Base-by-base conservation (phyloP, 2,329 filamentous ascomycete species). In the Intubia oerlemansii region DNA sequence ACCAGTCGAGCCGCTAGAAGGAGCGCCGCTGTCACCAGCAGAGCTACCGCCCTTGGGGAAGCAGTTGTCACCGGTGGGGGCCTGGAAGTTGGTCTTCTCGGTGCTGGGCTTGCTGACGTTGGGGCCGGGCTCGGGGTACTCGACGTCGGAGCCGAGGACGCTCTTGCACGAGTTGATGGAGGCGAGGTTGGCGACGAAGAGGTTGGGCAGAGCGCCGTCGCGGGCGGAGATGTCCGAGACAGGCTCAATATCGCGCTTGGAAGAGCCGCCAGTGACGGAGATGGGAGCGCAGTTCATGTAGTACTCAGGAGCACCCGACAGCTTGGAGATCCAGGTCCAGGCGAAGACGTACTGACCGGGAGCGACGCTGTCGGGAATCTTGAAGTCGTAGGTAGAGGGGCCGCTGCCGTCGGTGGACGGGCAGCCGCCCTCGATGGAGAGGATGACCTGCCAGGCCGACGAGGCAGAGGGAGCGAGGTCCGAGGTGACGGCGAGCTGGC, bases 271-370 rank as follows among this genome's bases (percentile, higher is more conserved):
- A 1, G 41, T 42, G 32, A 73, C 60, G 12, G 54, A 53, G 12
- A 73, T 57, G 10, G 59, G 57, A 0, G 67, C 66, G 37, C 69
- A 75, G 44, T 70, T 69, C 64, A 72, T 71, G 51, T 76, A 76
- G 54, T 70, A 65, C 41, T 74, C 68, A 12, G 66, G 54, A 37
- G 70, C 67, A 5, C 67, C 66, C 2, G 36, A 34, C 11, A 66
- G 44, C 36, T 58, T 56, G 46, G 67, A 68, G 45, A 66, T 64
- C 62, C 62, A 66, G 5, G 59, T 65, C 67, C 69, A 73, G 2
- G 60, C 58, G 9, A 74, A 52, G 0, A 71, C 47, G 17, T 62
- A 66, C 52, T 35, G 43, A 40, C 44, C 44, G 11, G 36, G 34
- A 7, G 37, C 30, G 9, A 48, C 27, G 7, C 35, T 34, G 22